Evolutionary conservation across 805 yeast species (phyloP).

Genomic region (Kuraishia ogatae): DNA sequence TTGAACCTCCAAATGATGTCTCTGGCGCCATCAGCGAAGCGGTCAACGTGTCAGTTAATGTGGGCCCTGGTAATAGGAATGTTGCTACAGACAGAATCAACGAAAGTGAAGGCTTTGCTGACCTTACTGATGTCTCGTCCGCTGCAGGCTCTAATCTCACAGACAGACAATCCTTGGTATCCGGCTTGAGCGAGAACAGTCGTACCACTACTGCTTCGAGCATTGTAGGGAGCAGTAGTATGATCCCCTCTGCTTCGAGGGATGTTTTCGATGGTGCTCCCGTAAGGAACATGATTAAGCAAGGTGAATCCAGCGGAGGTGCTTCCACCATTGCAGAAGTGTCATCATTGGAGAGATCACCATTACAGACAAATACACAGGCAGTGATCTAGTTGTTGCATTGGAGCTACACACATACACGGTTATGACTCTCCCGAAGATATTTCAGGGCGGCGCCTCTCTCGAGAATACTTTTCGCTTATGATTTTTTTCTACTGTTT

Average conservation of each 20-base stretch:
- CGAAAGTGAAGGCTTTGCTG: background rate
- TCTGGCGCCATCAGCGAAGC: background rate
- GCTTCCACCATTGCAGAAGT: background rate
- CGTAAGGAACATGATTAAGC: background rate
- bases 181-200: conserved; percentile 2
- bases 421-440: too few species aligned
- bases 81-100: background rate
- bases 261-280: background rate
- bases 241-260: background rate
- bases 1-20: background rate
- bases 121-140: background rate
- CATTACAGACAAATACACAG: background rate
- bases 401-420: too few species aligned
- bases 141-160: background rate
- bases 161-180: background rate
- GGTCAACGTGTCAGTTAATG: background rate
- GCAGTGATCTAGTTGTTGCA: background rate
- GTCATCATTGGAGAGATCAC: background rate
- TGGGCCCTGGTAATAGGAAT: background rate
- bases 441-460: too few species aligned
- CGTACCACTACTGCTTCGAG: background rate
- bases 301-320: background rate
- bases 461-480: background rate
- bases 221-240: background rate
- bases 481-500: background rate